Evolutionary conservation across 2,329 filamentous ascomycete species (phyloP).

Genomic region (Geoglossum cookeanum): DNA sequence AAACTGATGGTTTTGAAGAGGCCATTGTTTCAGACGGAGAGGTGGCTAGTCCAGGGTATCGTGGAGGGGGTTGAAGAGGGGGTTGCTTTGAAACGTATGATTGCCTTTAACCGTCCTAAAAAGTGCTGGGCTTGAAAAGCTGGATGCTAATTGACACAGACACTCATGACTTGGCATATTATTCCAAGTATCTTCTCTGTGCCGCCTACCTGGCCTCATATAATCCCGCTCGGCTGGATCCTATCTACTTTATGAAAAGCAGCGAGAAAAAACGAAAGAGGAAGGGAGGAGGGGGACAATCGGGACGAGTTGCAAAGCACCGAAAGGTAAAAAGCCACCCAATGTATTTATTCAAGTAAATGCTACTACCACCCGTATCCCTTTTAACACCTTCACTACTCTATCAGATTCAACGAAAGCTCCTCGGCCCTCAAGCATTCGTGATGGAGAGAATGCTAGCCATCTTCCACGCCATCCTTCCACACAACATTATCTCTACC

Average conservation of each 20-base stretch:
- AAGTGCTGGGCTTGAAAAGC: background rate
- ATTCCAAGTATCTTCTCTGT: constrained; percentile 53
- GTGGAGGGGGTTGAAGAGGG: constrained; percentile 36
- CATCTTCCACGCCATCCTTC: constrained; percentile 50
- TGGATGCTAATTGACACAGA: constrained; percentile 9
- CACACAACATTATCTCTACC: constrained; percentile 22
- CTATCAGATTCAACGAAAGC: constrained; percentile 45
- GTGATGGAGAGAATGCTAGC: constrained; percentile 61
- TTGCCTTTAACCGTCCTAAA: background rate
- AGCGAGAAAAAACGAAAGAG: constrained; percentile 30
- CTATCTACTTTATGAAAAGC: constrained; percentile 56
- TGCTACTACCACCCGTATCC: background rate
- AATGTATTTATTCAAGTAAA: background rate
- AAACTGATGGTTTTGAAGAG: constrained; percentile 57
- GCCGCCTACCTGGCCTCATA: constrained; percentile 67
- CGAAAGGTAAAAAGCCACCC: constrained; percentile 17
- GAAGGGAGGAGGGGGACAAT: constrained; percentile 27
- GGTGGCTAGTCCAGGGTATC: constrained; percentile 32
- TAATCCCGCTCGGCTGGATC: constrained; percentile 56
- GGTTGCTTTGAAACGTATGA: constrained; percentile 4
- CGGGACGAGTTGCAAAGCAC: constrained; percentile 17
- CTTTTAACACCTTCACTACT: constrained; percentile 2
- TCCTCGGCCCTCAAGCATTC: constrained; percentile 60
- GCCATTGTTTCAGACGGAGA: constrained; percentile 52
- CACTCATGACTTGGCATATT: constrained; percentile 41